Percentiles rank a stretch among this genome's conserved stretches.
These are phyloP conservation scores for Sarcocystis neurona DNA, from an alignment of 169 alveolate genomes.

Conservation along the genomic window DNA sequence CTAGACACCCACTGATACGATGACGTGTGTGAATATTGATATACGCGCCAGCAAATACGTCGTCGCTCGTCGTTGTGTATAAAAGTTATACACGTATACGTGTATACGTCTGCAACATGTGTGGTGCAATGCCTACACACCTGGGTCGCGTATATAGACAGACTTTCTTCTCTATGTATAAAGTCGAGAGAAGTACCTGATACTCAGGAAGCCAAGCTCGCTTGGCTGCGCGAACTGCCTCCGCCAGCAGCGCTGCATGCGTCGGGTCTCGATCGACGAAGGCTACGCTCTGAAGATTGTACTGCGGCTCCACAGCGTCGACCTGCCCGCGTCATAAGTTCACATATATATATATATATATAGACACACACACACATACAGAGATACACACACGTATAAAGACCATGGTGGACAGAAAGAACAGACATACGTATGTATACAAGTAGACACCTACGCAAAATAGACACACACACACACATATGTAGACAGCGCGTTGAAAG, in stretches of 20 bases:
- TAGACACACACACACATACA: too few species aligned
- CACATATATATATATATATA: neutral
- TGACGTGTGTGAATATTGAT: neutral
- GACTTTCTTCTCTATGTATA: neutral
- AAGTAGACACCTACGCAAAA: neutral
- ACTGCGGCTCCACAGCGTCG: slow-evolving; percentile 31
- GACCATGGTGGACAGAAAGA: neutral
- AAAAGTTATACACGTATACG: too few species aligned
- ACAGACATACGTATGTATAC: neutral
- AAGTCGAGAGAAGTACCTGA: neutral
- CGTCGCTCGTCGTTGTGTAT: too few species aligned
- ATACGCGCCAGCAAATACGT: neutral
- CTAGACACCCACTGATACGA: neutral
- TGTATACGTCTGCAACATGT: too few species aligned
- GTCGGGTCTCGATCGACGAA: slow-evolving; percentile 11
- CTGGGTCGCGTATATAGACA: too few species aligned
- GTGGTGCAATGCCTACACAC: too few species aligned
- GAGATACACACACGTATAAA: too few species aligned
- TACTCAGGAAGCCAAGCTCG: slow-evolving; percentile 27
- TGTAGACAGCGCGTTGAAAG: neutral
- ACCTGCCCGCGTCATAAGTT: neutral
- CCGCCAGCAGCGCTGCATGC: slow-evolving; percentile 15
- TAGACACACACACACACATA: neutral
- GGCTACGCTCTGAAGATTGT: neutral
- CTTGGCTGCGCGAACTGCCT: slow-evolving; percentile 23